These are phyloP conservation scores for Metschnikowia rubicola DNA, from an alignment of 805 yeast genomes.

Conservation along the genomic window DNA sequence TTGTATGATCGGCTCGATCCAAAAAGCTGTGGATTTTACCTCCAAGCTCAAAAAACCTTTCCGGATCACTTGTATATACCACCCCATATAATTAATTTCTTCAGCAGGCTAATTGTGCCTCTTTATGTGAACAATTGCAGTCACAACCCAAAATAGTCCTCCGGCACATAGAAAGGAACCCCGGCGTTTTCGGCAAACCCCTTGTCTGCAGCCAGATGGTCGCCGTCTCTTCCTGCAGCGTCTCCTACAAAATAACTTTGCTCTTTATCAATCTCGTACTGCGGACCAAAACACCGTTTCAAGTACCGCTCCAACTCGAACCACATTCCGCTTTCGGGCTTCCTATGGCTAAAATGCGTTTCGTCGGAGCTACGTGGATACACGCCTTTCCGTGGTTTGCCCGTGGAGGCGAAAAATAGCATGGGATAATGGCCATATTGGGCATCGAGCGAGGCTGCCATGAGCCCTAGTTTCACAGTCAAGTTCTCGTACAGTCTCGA, in stretches of 20 bases:
- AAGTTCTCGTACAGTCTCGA: conserved; percentile 40
- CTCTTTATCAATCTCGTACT: conserved; percentile 33
- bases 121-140: too few relatives aligned
- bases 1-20: too few relatives aligned
- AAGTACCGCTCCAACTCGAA: conserved; percentile 44
- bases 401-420: conserved; percentile 63
- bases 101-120: too few relatives aligned
- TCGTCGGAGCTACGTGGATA: conserved; percentile 24
- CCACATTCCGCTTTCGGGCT: conserved; percentile 84
- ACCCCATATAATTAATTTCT: too few relatives aligned
- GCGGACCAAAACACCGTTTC: conserved; percentile 15
- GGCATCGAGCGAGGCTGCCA: conserved; percentile 30
- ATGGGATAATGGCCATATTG: conserved; percentile 23
- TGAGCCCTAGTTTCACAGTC: conserved; percentile 35
- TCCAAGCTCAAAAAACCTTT: too few relatives aligned
- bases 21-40: too few relatives aligned
- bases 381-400: conserved; percentile 37
- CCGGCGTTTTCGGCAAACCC: conserved; percentile 58
- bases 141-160: conserved; percentile 47
- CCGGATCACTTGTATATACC: conserved; percentile 1
- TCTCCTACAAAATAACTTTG: conserved; percentile 81
- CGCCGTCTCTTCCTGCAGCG: conserved; percentile 83
- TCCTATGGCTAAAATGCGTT: conserved; percentile 48
- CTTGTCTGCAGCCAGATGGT: conserved; percentile 78
- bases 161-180: conserved; percentile 65